Evolutionary conservation across 2,329 filamentous ascomycete genomes (phyloP).

Genomic region (Neonectria faginata): DNA sequence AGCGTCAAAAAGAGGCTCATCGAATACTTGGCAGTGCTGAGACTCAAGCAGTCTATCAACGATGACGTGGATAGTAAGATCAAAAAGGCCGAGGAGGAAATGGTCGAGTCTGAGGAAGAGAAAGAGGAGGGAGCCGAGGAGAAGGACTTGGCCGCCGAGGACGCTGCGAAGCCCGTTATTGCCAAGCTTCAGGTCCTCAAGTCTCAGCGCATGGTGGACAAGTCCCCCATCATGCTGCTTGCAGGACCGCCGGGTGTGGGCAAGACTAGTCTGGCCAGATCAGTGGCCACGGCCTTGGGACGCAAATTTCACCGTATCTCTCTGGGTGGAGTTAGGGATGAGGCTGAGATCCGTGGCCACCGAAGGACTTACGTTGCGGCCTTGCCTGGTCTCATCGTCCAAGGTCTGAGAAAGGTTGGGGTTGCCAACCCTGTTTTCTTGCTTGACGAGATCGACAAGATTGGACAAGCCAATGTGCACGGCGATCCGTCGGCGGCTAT

Average conservation of each 20-base stretch:
- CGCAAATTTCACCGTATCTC: slow-evolving; percentile 98
- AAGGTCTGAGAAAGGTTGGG: slow-evolving; percentile 93
- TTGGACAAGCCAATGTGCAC: slow-evolving; percentile 90
- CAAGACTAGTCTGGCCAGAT: slow-evolving; percentile 95
- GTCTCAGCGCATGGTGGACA: slow-evolving; percentile 89
- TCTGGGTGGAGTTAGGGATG: slow-evolving; percentile 92
- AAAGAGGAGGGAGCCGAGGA: slow-evolving; percentile 39
- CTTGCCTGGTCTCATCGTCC: slow-evolving; percentile 97
- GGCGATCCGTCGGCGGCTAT: slow-evolving; percentile 97
- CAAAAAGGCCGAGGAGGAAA: slow-evolving; percentile 71
- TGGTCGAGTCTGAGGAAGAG: slow-evolving; percentile 51
- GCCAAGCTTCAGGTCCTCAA: slow-evolving; percentile 81
- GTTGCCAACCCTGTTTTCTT: slow-evolving; percentile 96
- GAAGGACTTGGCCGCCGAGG: slow-evolving; percentile 40
- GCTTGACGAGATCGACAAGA: slow-evolving; percentile 97
- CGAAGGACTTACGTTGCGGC: slow-evolving; percentile 96
- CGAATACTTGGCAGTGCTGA: slow-evolving; percentile 95
- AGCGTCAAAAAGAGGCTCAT: slow-evolving; percentile 97
- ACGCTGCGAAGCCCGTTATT: slow-evolving; percentile 52
- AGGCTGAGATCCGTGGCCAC: slow-evolving; percentile 96
- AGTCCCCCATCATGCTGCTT: slow-evolving; percentile 93
- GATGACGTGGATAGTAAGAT: slow-evolving; percentile 85
- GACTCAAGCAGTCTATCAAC: slow-evolving; percentile 93
- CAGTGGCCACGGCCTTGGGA: slow-evolving; percentile 89
- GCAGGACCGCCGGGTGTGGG: slow-evolving; percentile 94